Evolutionary conservation across 2,329 filamentous ascomycete species (phyloP), one percentile per base, ranked within the genome.

Genomic region (Pyrenophora tritici-repentis): DNA sequence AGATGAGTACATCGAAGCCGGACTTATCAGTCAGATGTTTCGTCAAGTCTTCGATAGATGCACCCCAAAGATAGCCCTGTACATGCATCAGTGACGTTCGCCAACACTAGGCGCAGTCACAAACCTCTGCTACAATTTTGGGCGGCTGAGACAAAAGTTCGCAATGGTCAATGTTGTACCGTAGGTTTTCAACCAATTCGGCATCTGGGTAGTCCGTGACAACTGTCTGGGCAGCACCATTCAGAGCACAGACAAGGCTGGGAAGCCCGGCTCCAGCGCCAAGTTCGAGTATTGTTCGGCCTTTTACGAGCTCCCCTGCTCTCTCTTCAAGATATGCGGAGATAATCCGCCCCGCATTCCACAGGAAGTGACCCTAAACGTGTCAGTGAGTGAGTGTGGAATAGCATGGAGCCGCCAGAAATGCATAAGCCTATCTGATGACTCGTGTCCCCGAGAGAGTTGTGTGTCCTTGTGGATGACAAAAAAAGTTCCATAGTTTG

Each of bases 131-230:
- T 32, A 63, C 59, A n/a, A 79, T 66, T 50, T 68, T 71, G 34
- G 65, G 66, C 72, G 70, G 60, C 47, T 53, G 39, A 6, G 71
- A 59, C 44, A 78, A 63, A 55, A 78, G 67, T 56, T 76, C 71
- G 71, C 81, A 81, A 70, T 83, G 76, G 59, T 81, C 70, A 53
- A 95, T 86, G 71, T 97, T 97, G 72, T 84, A 83, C 62, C 82
- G 82, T 73, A 97, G 85, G 66, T 90, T 95, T 16, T 82, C 79
- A 18, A 97, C 81, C n/a, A 97, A 79, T 17, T 95, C 90, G 34
- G 81, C 79, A 72, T 97, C 92, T 0, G 91, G 90, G 70, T 91
- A 97, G 73, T 97, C 92, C 6, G 91, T 96, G 62, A 93, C 86
- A 8, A 97, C 88, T 2, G 89, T 79, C 46, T 67, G 57, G 5